Evolutionary conservation across 768 basidiomycete species (phyloP).

Genomic region (Mrakia gelida): DNA sequence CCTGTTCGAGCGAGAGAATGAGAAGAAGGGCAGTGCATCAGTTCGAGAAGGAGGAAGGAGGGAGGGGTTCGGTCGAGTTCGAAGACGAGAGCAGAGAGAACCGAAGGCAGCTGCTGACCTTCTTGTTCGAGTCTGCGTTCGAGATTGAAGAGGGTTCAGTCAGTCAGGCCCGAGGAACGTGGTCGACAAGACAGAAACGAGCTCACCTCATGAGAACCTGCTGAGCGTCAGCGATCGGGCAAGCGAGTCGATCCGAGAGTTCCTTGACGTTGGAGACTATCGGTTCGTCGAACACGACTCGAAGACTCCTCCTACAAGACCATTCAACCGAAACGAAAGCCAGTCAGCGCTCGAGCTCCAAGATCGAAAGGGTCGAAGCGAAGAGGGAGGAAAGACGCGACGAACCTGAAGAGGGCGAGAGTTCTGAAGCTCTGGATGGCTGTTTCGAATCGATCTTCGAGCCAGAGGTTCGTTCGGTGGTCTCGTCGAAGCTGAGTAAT

Average conservation of each 20-base stretch:
- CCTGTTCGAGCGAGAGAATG: neutral
- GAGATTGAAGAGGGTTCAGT: neutral
- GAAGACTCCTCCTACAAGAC: neutral
- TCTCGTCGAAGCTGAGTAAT: neutral
- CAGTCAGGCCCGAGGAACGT: neutral
- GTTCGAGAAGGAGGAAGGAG: neutral
- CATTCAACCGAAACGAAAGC: neutral
- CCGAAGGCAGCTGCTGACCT: neutral
- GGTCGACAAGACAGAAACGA: neutral
- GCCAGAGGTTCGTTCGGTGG: neutral
- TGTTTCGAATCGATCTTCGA: neutral
- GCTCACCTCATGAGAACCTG: neutral
- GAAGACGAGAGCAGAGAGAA: neutral
- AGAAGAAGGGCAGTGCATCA: neutral
- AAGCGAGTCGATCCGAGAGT: neutral
- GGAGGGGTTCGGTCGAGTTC: too few relatives aligned
- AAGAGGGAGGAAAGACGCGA: neutral
- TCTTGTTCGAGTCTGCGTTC: neutral
- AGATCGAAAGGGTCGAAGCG: too few relatives aligned
- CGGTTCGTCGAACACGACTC: neutral
- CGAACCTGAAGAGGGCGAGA: slow-evolving; percentile 7
- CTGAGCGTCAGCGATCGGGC: slow-evolving; percentile 9
- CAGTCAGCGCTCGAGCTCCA: neutral
- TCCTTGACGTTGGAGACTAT: neutral
- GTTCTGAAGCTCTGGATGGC: slow-evolving; percentile 13